Base-by-base conservation (phyloP, 345 rosid genomes). In the Lepidium sativum region DNA sequence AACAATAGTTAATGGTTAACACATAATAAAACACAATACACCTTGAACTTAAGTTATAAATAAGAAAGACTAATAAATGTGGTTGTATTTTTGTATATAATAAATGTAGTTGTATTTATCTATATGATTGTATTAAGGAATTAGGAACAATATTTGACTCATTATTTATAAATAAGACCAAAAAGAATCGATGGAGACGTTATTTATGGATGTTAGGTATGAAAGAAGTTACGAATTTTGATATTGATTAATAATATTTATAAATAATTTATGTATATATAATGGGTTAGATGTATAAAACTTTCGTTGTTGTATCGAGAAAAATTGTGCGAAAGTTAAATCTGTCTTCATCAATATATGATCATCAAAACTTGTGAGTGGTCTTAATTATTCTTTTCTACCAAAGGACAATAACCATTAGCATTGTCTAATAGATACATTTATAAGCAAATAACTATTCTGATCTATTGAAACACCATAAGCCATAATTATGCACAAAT, bases 331-430 rank as follows among this genome's bases (percentile, higher is more conserved):
- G 47, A 71, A 31, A 71, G 75, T 71, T 71, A 56, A 71, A 71
- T 48, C 12, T 63, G 65, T 63, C 75, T 39, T 39, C 51, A 12
- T 71, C 75, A 8, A 41, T 4, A 39, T 13, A 32, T 64, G 75
- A 49, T 71, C 75, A n/a, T n/a, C n/a, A n/a, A n/a, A 70, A 48
- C 56, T 25, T 33, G 44, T 21, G 31, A 71, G 65, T 63, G 75
- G 65, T 52, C 53, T 48, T 21, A 63, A 47, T n/a, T n/a, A n/a
- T n/a, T n/a, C n/a, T n/a, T n/a, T n/a, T n/a, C 56, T 64, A 37
- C 45, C 70, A 71, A 64, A 59, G 53, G 75, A 56, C 75, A 64
- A 63, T 48, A 71, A 56, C 75, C 49, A 56, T 71, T 56, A 32
- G 70, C 60, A 33, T 56, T 62, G 69, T 70, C 69, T 68, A 70